Evolutionary conservation across 2,329 filamentous ascomycete genomes (phyloP).

Genomic region (Microsporum canis): DNA sequence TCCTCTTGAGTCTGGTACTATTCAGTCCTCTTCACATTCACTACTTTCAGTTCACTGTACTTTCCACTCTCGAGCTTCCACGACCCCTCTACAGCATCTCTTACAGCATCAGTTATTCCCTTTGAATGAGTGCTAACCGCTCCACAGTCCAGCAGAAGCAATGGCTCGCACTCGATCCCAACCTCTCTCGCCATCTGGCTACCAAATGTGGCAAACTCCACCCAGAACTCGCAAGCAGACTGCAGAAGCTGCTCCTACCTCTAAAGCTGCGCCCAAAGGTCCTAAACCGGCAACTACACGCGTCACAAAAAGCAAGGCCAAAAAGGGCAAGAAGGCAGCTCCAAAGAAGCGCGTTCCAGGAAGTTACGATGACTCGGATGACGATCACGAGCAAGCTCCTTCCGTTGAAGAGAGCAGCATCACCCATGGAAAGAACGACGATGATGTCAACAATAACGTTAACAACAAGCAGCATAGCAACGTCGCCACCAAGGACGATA

Average conservation of each 20-base stretch:
- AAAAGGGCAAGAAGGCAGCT: conserved; percentile 5
- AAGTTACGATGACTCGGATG: neutral
- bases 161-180: conserved; percentile 12
- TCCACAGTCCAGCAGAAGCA: neutral
- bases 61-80: neutral
- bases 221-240: conserved; percentile 11
- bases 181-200: conserved; percentile 25
- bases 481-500: neutral
- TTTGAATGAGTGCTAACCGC: neutral
- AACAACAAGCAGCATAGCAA: neutral
- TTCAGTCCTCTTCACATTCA: neutral
- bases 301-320: neutral
- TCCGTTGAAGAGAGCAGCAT: neutral
- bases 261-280: neutral
- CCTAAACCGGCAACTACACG: conserved; percentile 4
- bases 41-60: neutral
- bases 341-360: neutral
- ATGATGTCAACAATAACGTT: neutral
- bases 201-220: conserved; percentile 23
- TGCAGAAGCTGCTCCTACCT: conserved; percentile 6
- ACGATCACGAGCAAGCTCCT: neutral
- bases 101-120: neutral
- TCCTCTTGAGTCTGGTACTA: neutral
- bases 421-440: neutral
- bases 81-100: neutral